A percentile compares a stretch with the other conserved stretches of the same genome.
Conservation (phyloP, 2,329 filamentous ascomycete genomes). For the Phaeosphaeria sp. region DNA sequence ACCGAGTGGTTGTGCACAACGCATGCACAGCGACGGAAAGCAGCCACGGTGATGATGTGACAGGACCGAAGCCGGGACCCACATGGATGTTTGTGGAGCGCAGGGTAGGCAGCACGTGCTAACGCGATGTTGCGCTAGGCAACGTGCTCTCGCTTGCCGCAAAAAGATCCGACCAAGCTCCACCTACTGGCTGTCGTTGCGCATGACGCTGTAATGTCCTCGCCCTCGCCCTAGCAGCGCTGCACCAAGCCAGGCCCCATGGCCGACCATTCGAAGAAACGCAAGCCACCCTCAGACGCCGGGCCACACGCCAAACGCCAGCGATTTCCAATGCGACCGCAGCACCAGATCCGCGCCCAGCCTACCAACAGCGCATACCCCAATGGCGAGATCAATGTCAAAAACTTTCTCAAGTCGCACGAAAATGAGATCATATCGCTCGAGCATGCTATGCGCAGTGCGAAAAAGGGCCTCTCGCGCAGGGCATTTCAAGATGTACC, state of each 20-base stretch:
- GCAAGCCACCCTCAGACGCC: constrained; percentile 23
- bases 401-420: constrained; percentile 81
- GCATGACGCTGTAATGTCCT: not conserved
- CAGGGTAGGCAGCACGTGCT: constrained; percentile 11
- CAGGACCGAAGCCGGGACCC: not conserved
- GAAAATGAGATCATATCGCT: constrained; percentile 89
- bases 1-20: not conserved
- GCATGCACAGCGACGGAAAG: not conserved
- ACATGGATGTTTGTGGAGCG: not conserved
- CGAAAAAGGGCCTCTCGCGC: constrained; percentile 68
- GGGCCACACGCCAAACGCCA: constrained; percentile 28
- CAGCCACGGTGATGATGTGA: not conserved
- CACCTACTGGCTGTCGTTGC: constrained; percentile 1
- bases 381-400: constrained; percentile 82
- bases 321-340: constrained; percentile 33
- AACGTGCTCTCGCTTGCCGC: constrained; percentile 2
- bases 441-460: constrained; percentile 79
- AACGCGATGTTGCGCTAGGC: constrained; percentile 13
- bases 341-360: constrained; percentile 37
- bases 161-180: constrained; percentile 1
- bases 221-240: not conserved
- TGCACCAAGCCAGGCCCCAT: constrained; percentile 11
- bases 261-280: constrained; percentile 31
- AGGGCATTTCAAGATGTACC: constrained; percentile 93
- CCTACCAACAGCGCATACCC: constrained; percentile 59